Percentiles rank a stretch among this genome's conserved stretches.
These are phyloP conservation scores for Carex scoparia DNA, from an alignment of 176 grass and related monocot species.

Conservation along the genomic window DNA sequence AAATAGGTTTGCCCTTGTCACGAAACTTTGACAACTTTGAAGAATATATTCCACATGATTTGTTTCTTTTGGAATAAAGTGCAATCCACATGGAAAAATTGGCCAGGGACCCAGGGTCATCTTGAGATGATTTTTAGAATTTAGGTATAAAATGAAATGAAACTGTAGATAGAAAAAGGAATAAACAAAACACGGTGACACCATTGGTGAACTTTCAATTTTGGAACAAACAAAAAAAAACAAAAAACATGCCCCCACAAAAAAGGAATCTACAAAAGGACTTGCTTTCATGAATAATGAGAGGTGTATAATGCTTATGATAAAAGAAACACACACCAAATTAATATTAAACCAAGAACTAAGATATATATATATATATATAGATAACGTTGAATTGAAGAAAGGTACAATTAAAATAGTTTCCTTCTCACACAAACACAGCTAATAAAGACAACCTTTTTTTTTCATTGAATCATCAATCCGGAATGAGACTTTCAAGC, in stretches of 20 bases:
- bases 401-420: neutral
- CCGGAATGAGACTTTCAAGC: neutral
- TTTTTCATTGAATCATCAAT: neutral
- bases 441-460: constrained; percentile 5
- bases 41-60: constrained; percentile 6
- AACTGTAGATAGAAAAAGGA: neutral
- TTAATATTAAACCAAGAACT: neutral
- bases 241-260: neutral
- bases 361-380: neutral
- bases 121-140: neutral
- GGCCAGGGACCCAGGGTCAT: neutral
- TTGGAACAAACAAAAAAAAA: neutral
- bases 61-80: neutral
- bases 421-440: neutral
- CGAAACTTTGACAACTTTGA: neutral
- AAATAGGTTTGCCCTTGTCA: neutral
- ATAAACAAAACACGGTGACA: neutral
- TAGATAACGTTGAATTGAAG: neutral
- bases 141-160: neutral
- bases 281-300: neutral
- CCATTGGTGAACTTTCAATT: neutral
- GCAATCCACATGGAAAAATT: neutral
- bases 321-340: neutral
- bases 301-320: neutral
- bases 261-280: neutral